A percentile compares a stretch with the other conserved stretches of the same genome.
phyloP scores from a whole-genome alignment of 257 asterid species.

The Solanum ossicruentum region DNA sequence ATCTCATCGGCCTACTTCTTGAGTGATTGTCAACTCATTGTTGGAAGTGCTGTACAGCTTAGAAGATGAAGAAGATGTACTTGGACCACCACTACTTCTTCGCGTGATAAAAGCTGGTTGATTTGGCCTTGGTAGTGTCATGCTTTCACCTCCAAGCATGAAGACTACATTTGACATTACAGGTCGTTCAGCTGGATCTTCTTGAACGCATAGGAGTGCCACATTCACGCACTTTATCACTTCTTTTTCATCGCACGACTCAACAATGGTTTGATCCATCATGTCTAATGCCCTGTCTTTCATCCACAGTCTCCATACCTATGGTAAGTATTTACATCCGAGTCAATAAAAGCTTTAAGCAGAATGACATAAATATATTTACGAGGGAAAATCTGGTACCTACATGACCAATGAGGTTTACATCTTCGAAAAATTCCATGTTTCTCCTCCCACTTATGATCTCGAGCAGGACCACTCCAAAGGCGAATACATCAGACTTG shows the following conservation, averaged over 20 bases:
- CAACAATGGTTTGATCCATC: background rate
- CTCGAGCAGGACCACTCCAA: conserved; percentile 17
- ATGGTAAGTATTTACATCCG: too few relatives aligned
- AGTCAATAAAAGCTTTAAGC: background rate
- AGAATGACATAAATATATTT: background rate
- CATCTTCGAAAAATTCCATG: background rate
- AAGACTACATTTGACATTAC: conserved; percentile 13
- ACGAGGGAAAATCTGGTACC: background rate
- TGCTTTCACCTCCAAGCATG: conserved; percentile 11
- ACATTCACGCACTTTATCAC: conserved; percentile 8
- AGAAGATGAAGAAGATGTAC: conserved; percentile 1
- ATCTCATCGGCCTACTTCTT: background rate
- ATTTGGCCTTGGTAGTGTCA: conserved; percentile 6
- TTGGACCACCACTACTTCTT: background rate
- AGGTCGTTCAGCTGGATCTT: conserved; percentile 21
- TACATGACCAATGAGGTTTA: conserved; percentile 16
- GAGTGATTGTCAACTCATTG: background rate
- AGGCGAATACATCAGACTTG: conserved; percentile 18
- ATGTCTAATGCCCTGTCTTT: conserved; percentile 7
- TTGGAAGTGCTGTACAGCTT: background rate
- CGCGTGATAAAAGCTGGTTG: conserved; percentile 11
- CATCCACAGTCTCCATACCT: conserved; percentile 23
- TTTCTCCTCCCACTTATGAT: conserved; percentile 15
- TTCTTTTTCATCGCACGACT: background rate
- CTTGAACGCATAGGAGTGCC: conserved; percentile 20